Base-by-base conservation (phyloP, 495 filamentous ascomycete species). In the Staphylotrichum tortipilum region DNA sequence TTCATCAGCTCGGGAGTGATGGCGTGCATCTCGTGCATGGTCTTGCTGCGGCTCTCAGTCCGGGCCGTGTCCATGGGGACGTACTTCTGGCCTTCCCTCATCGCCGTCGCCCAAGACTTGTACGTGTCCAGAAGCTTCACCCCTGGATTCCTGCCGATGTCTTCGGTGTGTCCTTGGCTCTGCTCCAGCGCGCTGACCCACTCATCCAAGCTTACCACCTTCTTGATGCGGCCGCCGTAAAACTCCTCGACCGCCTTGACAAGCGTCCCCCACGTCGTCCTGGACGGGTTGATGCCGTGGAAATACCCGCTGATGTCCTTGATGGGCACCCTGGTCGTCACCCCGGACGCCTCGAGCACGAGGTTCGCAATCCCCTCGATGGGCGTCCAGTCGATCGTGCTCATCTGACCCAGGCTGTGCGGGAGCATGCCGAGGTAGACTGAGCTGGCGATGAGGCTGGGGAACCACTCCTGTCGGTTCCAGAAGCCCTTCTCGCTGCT, bases 381-480 rank as follows among this genome's bases (percentile, higher is more conserved):
- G 0, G 78, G 77, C 4, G 78, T 67, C 79, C 80, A 83, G 54
- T 82, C 75, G 4, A 81, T 55, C 0, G 51, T 56, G 6, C 65
- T 62, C 55, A 71, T 61, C 11, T 47, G 18, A 0, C 70, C 73
- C 0, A 79, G 57, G 0, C 63, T 58, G 9, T 55, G 43, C 0
- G 74, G 75, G 1, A 78, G 51, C 2, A 64, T 37, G 0, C 69
- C 65, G 0, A 78, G 51, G 34, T 72, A 63, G 10, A 68, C 57
- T 19, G 65, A 72, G 26, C 64, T 71, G 0, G 66, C 70, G 45
- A 78, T 48, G 40, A 77, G 57, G 23, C 64, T 68, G 0, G 80
- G 81, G 4, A 84, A 63, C 78, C 78, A 83, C 45, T 83, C 81
- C 18, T 73, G 61, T 30, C 52, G 58, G 52, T 77, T 80, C 80